A percentile compares a stretch with the other conserved stretches of the same genome.
phyloP scores from a whole-genome alignment of 768 basidiomycete species.

The Hypholoma sublateritium region DNA sequence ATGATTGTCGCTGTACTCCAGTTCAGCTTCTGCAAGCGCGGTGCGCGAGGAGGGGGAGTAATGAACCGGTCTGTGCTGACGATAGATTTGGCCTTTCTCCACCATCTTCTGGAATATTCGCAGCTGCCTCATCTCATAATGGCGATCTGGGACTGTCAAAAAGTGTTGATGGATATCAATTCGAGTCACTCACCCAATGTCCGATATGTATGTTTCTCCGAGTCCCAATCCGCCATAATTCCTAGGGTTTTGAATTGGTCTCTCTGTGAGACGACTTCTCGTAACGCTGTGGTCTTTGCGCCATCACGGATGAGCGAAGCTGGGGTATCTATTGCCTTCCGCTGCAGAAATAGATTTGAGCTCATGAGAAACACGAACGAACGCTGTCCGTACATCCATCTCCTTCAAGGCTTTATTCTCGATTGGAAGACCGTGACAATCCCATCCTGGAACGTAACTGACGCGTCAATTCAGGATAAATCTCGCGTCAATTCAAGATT shows the following conservation, averaged over 20 bases:
- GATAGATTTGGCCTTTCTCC: constrained; percentile 79
- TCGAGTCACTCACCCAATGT: constrained; percentile 66
- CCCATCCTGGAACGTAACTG: constrained; percentile 96
- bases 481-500: neutral
- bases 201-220: constrained; percentile 65
- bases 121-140: constrained; percentile 88
- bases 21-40: constrained; percentile 92
- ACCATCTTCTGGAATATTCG: constrained; percentile 88
- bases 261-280: constrained; percentile 75
- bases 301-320: constrained; percentile 63
- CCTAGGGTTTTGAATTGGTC: constrained; percentile 79
- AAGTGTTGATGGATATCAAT: neutral
- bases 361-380: neutral
- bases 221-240: constrained; percentile 90
- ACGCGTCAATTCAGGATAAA: constrained; percentile 10
- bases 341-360: constrained; percentile 31
- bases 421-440: constrained; percentile 96
- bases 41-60: constrained; percentile 95
- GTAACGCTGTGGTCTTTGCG: constrained; percentile 70
- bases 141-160: constrained; percentile 55
- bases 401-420: constrained; percentile 90
- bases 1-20: constrained; percentile 88
- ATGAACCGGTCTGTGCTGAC: constrained; percentile 87
- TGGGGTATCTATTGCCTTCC: constrained; percentile 56
- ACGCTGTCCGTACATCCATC: constrained; percentile 51